A percentile compares a stretch with the other conserved stretches of the same genome.
phyloP scores from a whole-genome alignment of 2,329 filamentous ascomycete genomes.

The Ascochyta viciae-villosae region DNA sequence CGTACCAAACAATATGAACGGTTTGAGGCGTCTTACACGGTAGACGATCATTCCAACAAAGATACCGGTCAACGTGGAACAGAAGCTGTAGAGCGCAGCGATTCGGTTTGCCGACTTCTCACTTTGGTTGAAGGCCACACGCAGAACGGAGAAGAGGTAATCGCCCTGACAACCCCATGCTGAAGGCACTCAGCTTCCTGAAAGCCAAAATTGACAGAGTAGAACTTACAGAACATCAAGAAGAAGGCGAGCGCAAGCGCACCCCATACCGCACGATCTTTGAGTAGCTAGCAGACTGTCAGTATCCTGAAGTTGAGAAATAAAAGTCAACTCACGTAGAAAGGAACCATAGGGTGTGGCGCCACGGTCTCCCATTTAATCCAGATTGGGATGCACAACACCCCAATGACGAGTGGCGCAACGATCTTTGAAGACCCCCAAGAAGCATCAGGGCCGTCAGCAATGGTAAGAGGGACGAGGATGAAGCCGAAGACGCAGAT shows the following conservation, averaged over 20 bases:
- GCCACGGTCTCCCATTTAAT: constrained; percentile 62
- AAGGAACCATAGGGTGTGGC: constrained; percentile 64
- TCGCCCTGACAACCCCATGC: constrained; percentile 62
- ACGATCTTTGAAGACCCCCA: constrained; percentile 62
- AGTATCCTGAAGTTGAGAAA: not conserved
- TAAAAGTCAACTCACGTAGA: constrained; percentile 49
- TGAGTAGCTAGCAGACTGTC: constrained; percentile 54
- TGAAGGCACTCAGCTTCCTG: not conserved
- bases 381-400: constrained; percentile 59
- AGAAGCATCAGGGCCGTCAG: constrained; percentile 54
- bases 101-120: constrained; percentile 65
- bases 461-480: constrained; percentile 62
- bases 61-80: constrained; percentile 65
- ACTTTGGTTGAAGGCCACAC: constrained; percentile 67
- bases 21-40: constrained; percentile 65
- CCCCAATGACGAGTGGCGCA: constrained; percentile 59
- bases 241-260: constrained; percentile 62
- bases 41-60: constrained; percentile 63
- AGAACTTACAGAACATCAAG: constrained; percentile 22
- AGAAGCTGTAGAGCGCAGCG: constrained; percentile 64
- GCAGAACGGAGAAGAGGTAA: constrained; percentile 68
- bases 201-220: not conserved
- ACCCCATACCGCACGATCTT: constrained; percentile 68
- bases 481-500: constrained; percentile 58
- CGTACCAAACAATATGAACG: constrained; percentile 67